A percentile compares a stretch with the other conserved stretches of the same genome.
phyloP scores from a whole-genome alignment of 371 early-diverging fungal species.

The Dichotomocladium elegans region DNA sequence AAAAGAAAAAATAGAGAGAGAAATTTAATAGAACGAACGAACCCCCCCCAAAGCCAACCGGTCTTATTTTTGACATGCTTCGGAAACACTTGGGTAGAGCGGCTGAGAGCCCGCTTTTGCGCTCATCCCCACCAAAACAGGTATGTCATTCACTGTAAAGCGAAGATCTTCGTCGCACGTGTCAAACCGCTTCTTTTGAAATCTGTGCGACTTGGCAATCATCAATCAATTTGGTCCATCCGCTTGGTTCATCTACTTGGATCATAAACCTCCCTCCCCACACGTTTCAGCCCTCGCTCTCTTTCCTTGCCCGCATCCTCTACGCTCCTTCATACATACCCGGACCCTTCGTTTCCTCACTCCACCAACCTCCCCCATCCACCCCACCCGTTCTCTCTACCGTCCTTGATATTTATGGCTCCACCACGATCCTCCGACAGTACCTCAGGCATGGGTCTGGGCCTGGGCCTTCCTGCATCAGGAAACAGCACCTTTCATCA shows the following conservation, averaged over 20 bases:
- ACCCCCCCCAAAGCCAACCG: too few relatives aligned
- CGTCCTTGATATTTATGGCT: neutral
- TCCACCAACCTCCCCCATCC: neutral
- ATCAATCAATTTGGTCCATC: too few relatives aligned
- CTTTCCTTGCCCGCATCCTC: neutral
- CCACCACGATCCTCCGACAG: constrained; percentile 2
- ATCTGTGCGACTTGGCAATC: too few relatives aligned
- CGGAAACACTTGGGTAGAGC: too few relatives aligned
- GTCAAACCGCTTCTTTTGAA: too few relatives aligned
- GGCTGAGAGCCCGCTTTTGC: too few relatives aligned
- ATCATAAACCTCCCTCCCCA: neutral
- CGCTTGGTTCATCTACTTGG: too few relatives aligned
- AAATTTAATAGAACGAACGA: too few relatives aligned
- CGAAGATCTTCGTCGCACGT: too few relatives aligned
- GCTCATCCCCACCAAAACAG: too few relatives aligned
- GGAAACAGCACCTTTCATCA: constrained; percentile 35
- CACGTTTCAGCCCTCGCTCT: neutral
- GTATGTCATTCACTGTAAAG: too few relatives aligned
- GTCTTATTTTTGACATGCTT: neutral
- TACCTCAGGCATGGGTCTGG: neutral
- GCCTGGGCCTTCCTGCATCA: neutral
- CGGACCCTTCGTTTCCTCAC: neutral
- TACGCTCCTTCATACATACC: neutral
- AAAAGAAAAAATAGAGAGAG: too few relatives aligned
- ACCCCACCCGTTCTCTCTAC: neutral